Evolutionary conservation across 1,139 yeast species (phyloP).

Genomic region (Yamadazyma atmosphaerica): DNA sequence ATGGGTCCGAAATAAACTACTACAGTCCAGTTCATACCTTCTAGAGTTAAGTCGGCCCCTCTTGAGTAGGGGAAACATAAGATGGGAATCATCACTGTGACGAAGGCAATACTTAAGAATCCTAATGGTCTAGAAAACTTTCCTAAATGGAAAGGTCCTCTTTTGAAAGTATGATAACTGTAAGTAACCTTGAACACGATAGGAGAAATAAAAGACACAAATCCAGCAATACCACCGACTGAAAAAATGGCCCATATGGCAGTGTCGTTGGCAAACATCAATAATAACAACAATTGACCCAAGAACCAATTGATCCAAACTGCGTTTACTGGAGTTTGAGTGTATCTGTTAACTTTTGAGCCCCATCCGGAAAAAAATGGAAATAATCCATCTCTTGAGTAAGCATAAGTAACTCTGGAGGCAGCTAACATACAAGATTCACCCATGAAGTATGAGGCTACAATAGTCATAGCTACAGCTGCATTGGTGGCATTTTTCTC

Average conservation of each 20-base stretch:
- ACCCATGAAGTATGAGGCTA: constrained; percentile 68
- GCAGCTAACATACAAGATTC: constrained; percentile 71
- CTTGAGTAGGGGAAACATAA: constrained; percentile 61
- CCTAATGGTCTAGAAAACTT: constrained; percentile 51
- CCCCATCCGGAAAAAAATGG: constrained; percentile 56
- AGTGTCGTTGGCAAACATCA: constrained; percentile 65
- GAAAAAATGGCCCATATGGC: constrained; percentile 78
- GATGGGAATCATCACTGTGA: constrained; percentile 62
- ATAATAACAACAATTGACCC: constrained; percentile 57
- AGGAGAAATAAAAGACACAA: constrained; percentile 70
- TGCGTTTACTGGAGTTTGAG: constrained; percentile 71
- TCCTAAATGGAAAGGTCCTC: constrained; percentile 76
- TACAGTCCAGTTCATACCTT: constrained; percentile 69
- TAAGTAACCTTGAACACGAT: constrained; percentile 60
- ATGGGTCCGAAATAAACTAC: constrained; percentile 69
- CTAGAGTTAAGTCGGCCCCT: constrained; percentile 49
- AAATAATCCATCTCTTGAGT: constrained; percentile 69
- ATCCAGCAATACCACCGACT: constrained; percentile 74
- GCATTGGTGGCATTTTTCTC: constrained; percentile 46
- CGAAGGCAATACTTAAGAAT: constrained; percentile 38
- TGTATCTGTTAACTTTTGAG: constrained; percentile 49
- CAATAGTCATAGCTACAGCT: constrained; percentile 58
- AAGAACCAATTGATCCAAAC: constrained; percentile 63
- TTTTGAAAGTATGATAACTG: constrained; percentile 52
- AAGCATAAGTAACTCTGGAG: constrained; percentile 67